A percentile compares a stretch with the other conserved stretches of the same genome.
Conservation (phyloP, 2,329 filamentous ascomycete species). For the Diplocarpon mali region DNA sequence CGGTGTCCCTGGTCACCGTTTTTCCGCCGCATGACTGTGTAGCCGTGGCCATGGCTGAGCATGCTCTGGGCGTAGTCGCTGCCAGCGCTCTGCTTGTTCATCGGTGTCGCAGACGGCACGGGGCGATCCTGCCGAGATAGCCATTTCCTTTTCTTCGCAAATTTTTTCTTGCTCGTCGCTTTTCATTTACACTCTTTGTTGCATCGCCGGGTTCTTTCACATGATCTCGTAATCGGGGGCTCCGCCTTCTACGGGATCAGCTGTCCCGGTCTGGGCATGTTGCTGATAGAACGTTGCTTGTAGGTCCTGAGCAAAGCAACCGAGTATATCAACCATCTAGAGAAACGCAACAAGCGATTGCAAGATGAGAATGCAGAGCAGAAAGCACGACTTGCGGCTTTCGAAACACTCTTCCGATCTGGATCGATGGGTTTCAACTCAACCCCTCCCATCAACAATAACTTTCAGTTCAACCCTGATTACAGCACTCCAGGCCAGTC, state of each 20-base stretch:
- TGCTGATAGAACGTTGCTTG: background rate
- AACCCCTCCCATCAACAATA: slow-evolving; percentile 36
- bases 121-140: too few species aligned
- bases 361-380: slow-evolving; percentile 71
- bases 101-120: too few species aligned
- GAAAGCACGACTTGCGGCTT: slow-evolving; percentile 65
- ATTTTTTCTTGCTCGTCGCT: too few species aligned
- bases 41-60: too few species aligned
- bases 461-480: slow-evolving; percentile 24
- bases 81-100: too few species aligned
- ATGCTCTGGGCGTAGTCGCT: too few species aligned
- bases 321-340: slow-evolving; percentile 88
- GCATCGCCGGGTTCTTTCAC: too few species aligned
- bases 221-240: too few species aligned
- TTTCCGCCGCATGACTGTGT: too few species aligned
- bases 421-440: slow-evolving; percentile 53
- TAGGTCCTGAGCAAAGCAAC: slow-evolving; percentile 78
- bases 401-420: slow-evolving; percentile 69
- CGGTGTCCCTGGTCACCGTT: too few species aligned
- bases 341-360: slow-evolving; percentile 77
- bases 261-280: background rate
- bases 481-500: slow-evolving; percentile 23
- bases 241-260: background rate
- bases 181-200: too few species aligned
- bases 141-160: too few species aligned